These are phyloP conservation scores for Cryptococcus hybrid DNA, from an alignment of 1,284 basidiomycete genomes.

Conservation along the genomic window DNA sequence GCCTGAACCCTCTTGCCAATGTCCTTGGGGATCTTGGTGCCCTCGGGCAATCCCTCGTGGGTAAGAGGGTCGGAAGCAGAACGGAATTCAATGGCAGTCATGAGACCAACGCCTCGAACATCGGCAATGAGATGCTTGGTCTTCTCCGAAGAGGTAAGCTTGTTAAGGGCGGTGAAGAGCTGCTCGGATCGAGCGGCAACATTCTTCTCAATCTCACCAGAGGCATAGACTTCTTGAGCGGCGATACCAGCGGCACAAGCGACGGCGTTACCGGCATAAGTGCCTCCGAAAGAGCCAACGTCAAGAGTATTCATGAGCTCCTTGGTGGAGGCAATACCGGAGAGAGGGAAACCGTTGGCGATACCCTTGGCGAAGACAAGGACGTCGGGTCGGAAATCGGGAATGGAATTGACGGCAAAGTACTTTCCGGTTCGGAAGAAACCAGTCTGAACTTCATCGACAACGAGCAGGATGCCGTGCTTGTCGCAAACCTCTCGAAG, in stretches of 20 bases:
- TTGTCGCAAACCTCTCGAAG: constrained; percentile 82
- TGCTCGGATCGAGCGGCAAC: constrained; percentile 71
- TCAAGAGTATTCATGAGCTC: constrained; percentile 77
- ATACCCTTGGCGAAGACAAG: constrained; percentile 79
- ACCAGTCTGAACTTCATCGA: constrained; percentile 88
- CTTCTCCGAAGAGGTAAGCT: constrained; percentile 45
- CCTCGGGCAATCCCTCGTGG: constrained; percentile 46
- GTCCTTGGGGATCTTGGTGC: constrained; percentile 57
- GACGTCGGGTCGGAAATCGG: constrained; percentile 81
- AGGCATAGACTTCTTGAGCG: constrained; percentile 70
- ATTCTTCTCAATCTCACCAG: constrained; percentile 76
- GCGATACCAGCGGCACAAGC: constrained; percentile 84
- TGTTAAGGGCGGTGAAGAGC: constrained; percentile 63
- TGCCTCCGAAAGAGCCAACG: constrained; percentile 83
- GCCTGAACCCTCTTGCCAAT: constrained; percentile 71
- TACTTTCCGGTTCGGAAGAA: constrained; percentile 86
- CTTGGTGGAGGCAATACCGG: constrained; percentile 76
- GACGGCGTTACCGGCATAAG: constrained; percentile 86
- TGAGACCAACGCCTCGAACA: constrained; percentile 51
- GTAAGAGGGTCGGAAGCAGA: no score
- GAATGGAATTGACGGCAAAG: constrained; percentile 66
- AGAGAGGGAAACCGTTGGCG: constrained; percentile 73
- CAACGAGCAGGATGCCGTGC: constrained; percentile 71
- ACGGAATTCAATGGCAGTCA: no score
- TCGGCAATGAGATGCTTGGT: constrained; percentile 53